phyloP scores from a whole-genome alignment of 108 stramenopile genomes.

The Fragilaria crotonensis region DNA sequence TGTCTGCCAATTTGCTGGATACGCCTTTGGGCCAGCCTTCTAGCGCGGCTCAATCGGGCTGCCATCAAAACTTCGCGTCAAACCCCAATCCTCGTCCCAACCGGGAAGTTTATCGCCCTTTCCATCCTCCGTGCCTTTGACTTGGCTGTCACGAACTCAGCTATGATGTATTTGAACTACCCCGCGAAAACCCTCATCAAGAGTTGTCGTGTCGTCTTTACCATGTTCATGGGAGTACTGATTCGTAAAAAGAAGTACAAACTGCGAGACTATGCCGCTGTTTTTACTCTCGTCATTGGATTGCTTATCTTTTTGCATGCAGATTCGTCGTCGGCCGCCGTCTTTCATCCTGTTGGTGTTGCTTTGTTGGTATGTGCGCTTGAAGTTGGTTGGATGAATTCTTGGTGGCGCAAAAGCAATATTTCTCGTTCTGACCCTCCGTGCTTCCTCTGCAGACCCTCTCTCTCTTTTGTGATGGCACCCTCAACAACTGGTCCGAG shows the following conservation, averaged over 20 bases:
- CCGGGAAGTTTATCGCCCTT: conserved; percentile 1
- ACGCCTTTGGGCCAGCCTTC: conserved; percentile 5
- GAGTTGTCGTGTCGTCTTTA: conserved; percentile 16
- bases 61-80: background rate
- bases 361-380: conserved; percentile 6
- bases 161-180: conserved; percentile 17
- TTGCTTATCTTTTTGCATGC: conserved; percentile 16
- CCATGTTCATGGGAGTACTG: conserved; percentile 14
- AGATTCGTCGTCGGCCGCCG: conserved; percentile 6
- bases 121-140: conserved; percentile 16
- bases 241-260: conserved; percentile 10
- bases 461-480: conserved; percentile 17
- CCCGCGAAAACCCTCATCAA: conserved; percentile 23
- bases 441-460: background rate
- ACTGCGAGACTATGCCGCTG: conserved; percentile 9
- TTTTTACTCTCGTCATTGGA: conserved; percentile 12
- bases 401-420: background rate
- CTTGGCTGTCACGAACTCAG: conserved; percentile 16
- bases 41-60: conserved; percentile 1
- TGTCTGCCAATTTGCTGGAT: conserved; percentile 13
- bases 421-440: background rate
- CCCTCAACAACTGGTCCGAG: conserved; percentile 18
- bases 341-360: conserved; percentile 16
- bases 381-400: background rate
- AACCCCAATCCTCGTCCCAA: background rate